These are phyloP conservation scores for Fraxinus platypoda DNA, from an alignment of 305 asterid genomes.

Conservation along the genomic window DNA sequence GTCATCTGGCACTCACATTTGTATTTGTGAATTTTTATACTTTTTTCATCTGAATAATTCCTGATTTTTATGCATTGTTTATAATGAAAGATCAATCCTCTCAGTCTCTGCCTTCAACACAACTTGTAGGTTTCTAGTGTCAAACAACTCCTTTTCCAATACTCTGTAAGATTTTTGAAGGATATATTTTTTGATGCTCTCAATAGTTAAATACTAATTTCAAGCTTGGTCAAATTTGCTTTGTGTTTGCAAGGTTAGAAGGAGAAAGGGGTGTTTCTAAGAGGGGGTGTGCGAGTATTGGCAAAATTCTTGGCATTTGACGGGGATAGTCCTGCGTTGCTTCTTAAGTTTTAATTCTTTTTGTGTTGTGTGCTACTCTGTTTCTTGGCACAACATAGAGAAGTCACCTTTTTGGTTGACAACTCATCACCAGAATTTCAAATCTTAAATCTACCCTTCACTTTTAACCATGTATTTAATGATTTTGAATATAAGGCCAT, in stretches of 20 bases:
- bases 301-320: neutral
- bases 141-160: neutral
- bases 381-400: neutral
- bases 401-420: neutral
- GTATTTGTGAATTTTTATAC: neutral
- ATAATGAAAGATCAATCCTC: neutral
- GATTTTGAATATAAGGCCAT: neutral
- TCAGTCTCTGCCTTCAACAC: neutral
- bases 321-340: neutral
- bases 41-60: neutral
- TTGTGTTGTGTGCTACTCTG: neutral
- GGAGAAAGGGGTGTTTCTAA: neutral
- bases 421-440: neutral
- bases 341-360: neutral
- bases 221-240: neutral
- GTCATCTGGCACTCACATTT: conserved; percentile 12
- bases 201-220: neutral
- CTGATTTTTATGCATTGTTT: neutral
- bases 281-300: neutral
- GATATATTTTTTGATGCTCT: neutral
- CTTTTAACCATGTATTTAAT: neutral
- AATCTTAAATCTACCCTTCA: neutral
- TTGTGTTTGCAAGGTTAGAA: neutral
- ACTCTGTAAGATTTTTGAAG: too few species aligned
- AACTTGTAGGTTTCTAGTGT: neutral